A percentile compares a stretch with the other conserved stretches of the same genome.
Conservation (phyloP, 1,284 basidiomycete species). For the Ceratobasidium sp. region DNA sequence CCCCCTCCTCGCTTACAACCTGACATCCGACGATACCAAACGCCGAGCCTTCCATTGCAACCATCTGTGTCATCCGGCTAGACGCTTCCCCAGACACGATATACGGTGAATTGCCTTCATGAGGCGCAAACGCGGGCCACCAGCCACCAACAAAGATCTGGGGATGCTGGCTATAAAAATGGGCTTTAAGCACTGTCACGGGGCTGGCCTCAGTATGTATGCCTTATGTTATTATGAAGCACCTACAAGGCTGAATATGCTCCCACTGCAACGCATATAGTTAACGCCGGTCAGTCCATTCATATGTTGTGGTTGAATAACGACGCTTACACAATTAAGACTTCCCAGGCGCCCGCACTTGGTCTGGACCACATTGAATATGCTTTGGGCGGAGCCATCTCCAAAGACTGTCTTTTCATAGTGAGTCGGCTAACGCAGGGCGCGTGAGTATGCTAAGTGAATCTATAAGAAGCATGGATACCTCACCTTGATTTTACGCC, state of each 20-base stretch:
- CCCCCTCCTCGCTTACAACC: constrained; percentile 12
- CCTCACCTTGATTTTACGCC: constrained; percentile 56
- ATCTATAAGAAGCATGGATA: neutral
- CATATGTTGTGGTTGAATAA: neutral
- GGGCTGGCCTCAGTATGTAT: neutral
- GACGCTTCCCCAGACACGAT: constrained; percentile 27
- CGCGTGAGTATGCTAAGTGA: neutral
- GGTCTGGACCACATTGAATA: constrained; percentile 47
- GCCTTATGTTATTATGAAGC: neutral
- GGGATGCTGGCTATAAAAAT: constrained; percentile 30
- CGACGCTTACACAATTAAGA: constrained; percentile 52
- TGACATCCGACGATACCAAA: constrained; percentile 28
- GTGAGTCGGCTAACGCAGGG: constrained; percentile 6
- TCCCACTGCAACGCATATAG: constrained; percentile 17
- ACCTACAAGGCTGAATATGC: constrained; percentile 22
- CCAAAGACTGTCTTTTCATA: constrained; percentile 55
- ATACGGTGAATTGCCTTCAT: constrained; percentile 22
- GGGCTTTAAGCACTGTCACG: constrained; percentile 18
- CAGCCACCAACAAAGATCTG: constrained; percentile 31
- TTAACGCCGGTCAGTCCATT: no score
- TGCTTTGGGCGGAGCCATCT: constrained; percentile 51
- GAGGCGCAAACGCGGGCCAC: constrained; percentile 25
- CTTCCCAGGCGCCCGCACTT: constrained; percentile 55
- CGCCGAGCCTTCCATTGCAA: constrained; percentile 28
- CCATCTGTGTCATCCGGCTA: constrained; percentile 26